A percentile compares a stretch with the other conserved stretches of the same genome.
phyloP scores from a whole-genome alignment of 2,329 filamentous ascomycete species.

The Pochonia chlamydosporia region DNA sequence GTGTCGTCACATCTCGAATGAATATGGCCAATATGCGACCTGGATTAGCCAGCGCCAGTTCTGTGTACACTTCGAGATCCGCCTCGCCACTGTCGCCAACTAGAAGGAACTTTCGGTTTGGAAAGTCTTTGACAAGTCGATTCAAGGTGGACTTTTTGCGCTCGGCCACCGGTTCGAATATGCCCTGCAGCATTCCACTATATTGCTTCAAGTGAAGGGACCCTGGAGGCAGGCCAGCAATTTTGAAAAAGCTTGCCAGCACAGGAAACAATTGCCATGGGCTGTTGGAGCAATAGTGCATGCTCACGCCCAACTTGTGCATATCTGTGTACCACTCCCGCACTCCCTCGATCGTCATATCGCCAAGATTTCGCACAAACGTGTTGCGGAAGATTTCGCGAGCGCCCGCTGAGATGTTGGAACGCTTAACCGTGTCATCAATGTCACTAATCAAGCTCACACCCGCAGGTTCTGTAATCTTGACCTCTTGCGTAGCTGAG shows the following conservation, averaged over 20 bases:
- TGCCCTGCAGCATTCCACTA: conserved; percentile 92
- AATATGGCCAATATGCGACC: conserved; percentile 81
- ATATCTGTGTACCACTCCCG: conserved; percentile 81
- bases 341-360: conserved; percentile 81
- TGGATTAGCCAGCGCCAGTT: conserved; percentile 79
- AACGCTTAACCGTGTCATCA: conserved; percentile 95
- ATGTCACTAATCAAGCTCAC: conserved; percentile 96
- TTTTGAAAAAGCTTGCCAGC: conserved; percentile 75
- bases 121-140: conserved; percentile 82
- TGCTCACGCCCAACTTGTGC: conserved; percentile 71
- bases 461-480: conserved; percentile 70
- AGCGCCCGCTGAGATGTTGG: conserved; percentile 79
- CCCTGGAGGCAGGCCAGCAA: conserved; percentile 74
- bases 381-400: conserved; percentile 96
- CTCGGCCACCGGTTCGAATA: conserved; percentile 95
- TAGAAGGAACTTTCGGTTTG: conserved; percentile 79
- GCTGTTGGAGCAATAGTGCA: conserved; percentile 99
- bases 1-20: conserved; percentile 90
- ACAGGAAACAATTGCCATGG: conserved; percentile 97
- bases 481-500: conserved; percentile 72
- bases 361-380: conserved; percentile 78
- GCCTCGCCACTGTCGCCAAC: conserved; percentile 96
- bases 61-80: conserved; percentile 94
- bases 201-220: conserved; percentile 97
- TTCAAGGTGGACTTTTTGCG: conserved; percentile 86